These are phyloP conservation scores for Lactifluus subvellereus DNA, from an alignment of 768 basidiomycete genomes.

Conservation along the genomic window DNA sequence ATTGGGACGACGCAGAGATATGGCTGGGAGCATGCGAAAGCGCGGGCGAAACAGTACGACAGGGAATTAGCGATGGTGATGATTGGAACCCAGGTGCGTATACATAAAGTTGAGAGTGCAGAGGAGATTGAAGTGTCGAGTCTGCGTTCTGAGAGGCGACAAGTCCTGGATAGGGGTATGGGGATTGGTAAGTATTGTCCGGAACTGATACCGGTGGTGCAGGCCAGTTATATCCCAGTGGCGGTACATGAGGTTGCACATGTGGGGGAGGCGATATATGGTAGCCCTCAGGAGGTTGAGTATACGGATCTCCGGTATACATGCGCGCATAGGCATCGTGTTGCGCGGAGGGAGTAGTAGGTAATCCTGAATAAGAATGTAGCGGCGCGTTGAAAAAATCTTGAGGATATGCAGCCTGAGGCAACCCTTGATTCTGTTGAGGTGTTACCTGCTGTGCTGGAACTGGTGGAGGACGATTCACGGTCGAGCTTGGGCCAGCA, in stretches of 20 bases:
- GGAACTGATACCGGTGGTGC: neutral
- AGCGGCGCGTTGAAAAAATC: slow-evolving; percentile 7
- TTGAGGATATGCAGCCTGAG: slow-evolving; percentile 5
- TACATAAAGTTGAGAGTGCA: slow-evolving; percentile 11
- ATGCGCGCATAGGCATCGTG: slow-evolving; percentile 14
- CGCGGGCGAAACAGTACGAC: slow-evolving; percentile 17
- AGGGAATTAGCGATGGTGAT: slow-evolving; percentile 1
- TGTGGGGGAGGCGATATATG: slow-evolving; percentile 12
- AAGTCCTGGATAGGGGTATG: slow-evolving; percentile 12
- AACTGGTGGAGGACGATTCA: slow-evolving; percentile 3
- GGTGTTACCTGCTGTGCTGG: neutral
- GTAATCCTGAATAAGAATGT: slow-evolving; percentile 3
- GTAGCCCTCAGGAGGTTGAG: slow-evolving; percentile 6
- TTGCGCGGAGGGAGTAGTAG: neutral
- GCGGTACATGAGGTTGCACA: neutral
- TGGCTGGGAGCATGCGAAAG: slow-evolving; percentile 20
- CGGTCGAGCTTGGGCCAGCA: slow-evolving; percentile 13
- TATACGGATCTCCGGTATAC: slow-evolving; percentile 6
- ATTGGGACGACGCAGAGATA: slow-evolving; percentile 19
- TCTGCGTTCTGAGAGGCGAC: slow-evolving; percentile 13
- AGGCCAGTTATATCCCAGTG: slow-evolving; percentile 16
- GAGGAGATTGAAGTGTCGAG: slow-evolving; percentile 8
- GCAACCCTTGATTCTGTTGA: slow-evolving; percentile 4
- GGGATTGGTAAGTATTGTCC: slow-evolving; percentile 11
- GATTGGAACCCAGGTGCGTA: slow-evolving; percentile 8